phyloP scores from a whole-genome alignment of 305 asterid species.

The Galium porrigens region DNA sequence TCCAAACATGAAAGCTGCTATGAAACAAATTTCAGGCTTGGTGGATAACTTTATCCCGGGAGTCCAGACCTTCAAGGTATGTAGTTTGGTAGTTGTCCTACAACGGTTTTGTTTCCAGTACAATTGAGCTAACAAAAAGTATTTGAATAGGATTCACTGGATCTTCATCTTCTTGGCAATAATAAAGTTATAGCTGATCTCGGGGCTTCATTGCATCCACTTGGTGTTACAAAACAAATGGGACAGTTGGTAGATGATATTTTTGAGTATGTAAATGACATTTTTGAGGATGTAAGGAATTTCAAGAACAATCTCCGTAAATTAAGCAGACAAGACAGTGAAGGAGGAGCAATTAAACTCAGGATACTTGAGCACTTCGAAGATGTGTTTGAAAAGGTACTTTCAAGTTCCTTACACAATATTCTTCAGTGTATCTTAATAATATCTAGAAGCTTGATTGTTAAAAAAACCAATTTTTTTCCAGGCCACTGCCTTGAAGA shows the following conservation, averaged over 20 bases:
- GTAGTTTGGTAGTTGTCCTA: constrained; percentile 6
- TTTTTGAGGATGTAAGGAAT: constrained; percentile 37
- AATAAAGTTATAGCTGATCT: constrained; percentile 22
- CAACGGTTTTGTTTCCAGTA: neutral
- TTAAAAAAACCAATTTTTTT: constrained; percentile 13
- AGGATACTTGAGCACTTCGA: constrained; percentile 44
- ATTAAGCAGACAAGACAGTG: constrained; percentile 25
- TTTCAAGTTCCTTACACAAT: neutral
- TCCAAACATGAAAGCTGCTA: constrained; percentile 36
- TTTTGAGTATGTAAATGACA: constrained; percentile 37
- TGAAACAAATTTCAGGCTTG: constrained; percentile 33
- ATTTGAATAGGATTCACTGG: constrained; percentile 48
- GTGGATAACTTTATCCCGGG: constrained; percentile 38
- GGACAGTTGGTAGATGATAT: constrained; percentile 40
- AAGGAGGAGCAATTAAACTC: constrained; percentile 29
- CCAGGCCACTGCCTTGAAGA: constrained; percentile 41
- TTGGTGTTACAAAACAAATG: constrained; percentile 65
- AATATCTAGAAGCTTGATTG: neutral
- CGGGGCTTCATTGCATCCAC: constrained; percentile 41
- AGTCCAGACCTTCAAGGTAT: constrained; percentile 66
- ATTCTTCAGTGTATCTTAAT: neutral
- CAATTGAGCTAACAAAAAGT: constrained; percentile 9
- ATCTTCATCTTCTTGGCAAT: constrained; percentile 54
- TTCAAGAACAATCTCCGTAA: constrained; percentile 35
- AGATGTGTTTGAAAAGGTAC: constrained; percentile 45